Conservation (phyloP, 768 basidiomycete genomes). For the Russula ochroleuca region DNA sequence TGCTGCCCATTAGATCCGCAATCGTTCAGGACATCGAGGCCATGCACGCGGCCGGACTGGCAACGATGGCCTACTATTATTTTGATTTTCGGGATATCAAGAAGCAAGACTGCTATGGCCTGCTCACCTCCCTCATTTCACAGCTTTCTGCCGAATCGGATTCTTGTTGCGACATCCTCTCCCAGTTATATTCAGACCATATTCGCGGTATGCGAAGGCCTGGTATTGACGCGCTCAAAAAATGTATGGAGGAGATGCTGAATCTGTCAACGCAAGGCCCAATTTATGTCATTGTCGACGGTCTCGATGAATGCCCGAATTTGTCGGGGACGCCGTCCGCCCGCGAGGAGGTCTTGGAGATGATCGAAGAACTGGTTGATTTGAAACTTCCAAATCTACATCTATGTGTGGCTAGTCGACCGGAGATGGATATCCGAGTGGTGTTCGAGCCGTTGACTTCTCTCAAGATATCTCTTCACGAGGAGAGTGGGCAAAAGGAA, state of each 20-base stretch:
- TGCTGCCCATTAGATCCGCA: background rate
- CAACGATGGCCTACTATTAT: conserved; percentile 11
- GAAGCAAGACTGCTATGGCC: conserved; percentile 9
- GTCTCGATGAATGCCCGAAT: background rate
- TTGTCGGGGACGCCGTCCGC: background rate
- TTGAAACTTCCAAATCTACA: background rate
- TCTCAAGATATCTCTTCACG: background rate
- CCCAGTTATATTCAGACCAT: background rate
- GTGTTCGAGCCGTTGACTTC: background rate
- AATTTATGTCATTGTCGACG: conserved; percentile 11
- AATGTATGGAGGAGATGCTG: background rate
- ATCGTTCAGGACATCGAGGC: conserved; percentile 1
- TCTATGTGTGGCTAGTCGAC: background rate
- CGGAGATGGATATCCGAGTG: background rate
- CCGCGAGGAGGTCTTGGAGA: background rate
- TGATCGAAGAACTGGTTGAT: background rate
- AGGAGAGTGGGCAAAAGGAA: background rate
- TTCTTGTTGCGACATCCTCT: background rate
- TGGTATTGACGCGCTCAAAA: background rate
- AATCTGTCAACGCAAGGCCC: background rate
- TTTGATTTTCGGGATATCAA: conserved; percentile 14
- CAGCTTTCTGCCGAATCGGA: conserved; percentile 4
- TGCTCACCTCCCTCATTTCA: conserved; percentile 1
- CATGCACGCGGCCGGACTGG: background rate
- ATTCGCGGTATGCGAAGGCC: background rate